These are phyloP conservation scores for Arthrinium puccinioides DNA, from an alignment of 2,329 filamentous ascomycete species.

Conservation along the genomic window DNA sequence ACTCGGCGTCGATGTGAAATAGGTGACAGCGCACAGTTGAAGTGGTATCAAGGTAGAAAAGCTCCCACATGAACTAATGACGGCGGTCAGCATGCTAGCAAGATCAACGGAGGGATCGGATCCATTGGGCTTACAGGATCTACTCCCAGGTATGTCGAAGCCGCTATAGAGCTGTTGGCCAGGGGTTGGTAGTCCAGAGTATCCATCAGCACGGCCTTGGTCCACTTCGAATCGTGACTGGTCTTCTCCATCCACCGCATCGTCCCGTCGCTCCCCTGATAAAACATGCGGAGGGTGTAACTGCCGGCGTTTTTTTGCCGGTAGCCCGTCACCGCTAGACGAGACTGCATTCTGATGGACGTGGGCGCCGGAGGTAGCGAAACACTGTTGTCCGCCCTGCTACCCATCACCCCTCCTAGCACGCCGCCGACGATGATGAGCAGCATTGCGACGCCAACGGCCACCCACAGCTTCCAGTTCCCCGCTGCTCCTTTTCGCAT, in stretches of 20 bases:
- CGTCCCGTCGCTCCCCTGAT: conserved; percentile 11
- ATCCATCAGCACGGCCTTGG: conserved; percentile 10
- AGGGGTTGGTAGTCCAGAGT: conserved; percentile 11
- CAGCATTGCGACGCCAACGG: conserved; percentile 1
- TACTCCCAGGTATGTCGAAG: conserved; percentile 10
- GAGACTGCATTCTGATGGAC: conserved; percentile 12
- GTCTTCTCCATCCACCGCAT: conserved; percentile 14
- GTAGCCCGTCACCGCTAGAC: conserved; percentile 14
- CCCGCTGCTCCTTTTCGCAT: not conserved
- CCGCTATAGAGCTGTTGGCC: conserved; percentile 12
- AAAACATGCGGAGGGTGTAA: conserved; percentile 15
- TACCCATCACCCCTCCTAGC: conserved; percentile 5
- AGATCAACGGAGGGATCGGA: not conserved
- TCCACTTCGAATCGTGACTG: conserved; percentile 10
- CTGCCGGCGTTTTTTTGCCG: conserved; percentile 6
- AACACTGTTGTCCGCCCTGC: not conserved
- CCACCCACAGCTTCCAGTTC: conserved; percentile 1
- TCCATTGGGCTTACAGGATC: conserved; percentile 7
- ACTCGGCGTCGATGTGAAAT: conserved; percentile 10
- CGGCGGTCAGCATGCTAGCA: conserved; percentile 5
- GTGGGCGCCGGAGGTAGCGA: conserved; percentile 1
- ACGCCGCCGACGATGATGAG: conserved; percentile 3
- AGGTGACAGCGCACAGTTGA: conserved; percentile 12
- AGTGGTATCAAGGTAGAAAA: conserved; percentile 14
- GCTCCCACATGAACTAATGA: conserved; percentile 12